Base-by-base conservation (phyloP, 768 basidiomycete genomes). In the Mrakia gelida region DNA sequence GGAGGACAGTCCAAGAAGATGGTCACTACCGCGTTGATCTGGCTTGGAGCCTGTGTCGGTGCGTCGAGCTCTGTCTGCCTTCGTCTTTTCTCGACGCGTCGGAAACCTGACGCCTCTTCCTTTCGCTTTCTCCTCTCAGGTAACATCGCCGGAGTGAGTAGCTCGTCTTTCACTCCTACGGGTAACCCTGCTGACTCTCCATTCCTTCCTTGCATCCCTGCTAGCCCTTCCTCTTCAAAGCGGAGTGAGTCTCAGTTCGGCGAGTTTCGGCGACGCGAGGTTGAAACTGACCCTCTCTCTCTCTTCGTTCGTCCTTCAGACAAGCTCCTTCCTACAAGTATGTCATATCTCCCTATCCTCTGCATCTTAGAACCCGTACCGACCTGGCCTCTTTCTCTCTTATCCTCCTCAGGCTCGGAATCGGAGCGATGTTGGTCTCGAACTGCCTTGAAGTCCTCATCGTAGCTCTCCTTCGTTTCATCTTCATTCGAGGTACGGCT, bases 1-100 rank as follows among this genome's bases (percentile, higher is more conserved):
- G 86, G 83, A 21, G 86, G 86, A 13, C 84, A 84, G 74, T 84
- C 85, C 34, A 85, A 85, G 79, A 83, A 83, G 80, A 82, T 83
- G 81, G 49, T 85, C 21, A 80, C 82, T 0, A 79, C 80, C 8
- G 85, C 82, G 38, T 80, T 83, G 38, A 84, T 84, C 77, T 85
- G 83, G 83, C 75, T 83, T 38, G 84, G 84, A n/a, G 81, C 81
- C 10, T 84, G 81, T 54, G 72, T 83, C 21, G 83, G 83, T 16
- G 83, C 59, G 80, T 71, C 26, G 65, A 52, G 30, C 52, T 63
- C 67, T 71, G 52, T 63, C 67, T 71, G 52, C 43, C 41, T 49
- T 54, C 30, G 32, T 68, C 65, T 76, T 72, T n/a, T 76, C 73
- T 72, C 70, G 38, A 38, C 38, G 38, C 38, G 38, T 38, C 38